phyloP scores from a whole-genome alignment of 805 yeast genomes.

The Ogataea pilisensis region DNA sequence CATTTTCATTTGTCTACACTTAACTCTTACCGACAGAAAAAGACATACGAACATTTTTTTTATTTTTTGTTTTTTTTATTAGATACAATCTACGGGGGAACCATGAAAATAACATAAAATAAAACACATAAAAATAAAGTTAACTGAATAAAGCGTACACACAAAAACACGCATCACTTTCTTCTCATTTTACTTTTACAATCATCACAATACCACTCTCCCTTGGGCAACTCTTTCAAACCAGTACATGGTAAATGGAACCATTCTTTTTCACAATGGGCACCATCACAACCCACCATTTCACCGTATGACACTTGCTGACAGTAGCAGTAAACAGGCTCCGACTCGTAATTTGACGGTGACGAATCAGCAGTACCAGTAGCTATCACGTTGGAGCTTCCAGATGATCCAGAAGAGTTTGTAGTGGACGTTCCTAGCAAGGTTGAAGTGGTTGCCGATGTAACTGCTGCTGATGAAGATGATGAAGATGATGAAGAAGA shows the following conservation, averaged over 20 bases:
- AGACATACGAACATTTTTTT: no score
- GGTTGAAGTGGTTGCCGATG: neutral
- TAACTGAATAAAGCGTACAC: neutral
- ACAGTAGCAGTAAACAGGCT: constrained; percentile 93
- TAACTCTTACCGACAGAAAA: no score
- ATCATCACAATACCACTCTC: constrained; percentile 77
- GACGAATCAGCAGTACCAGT: neutral
- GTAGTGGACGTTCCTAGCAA: no score
- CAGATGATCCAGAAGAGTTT: no score
- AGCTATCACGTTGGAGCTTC: neutral
- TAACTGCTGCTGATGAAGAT: neutral
- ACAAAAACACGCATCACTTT: neutral
- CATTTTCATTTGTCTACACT: no score
- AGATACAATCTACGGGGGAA: no score
- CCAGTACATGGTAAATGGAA: constrained; percentile 94
- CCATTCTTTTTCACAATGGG: constrained; percentile 89
- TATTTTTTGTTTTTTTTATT: no score
- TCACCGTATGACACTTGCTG: constrained; percentile 97
- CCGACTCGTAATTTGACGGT: constrained; percentile 31
- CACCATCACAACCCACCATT: constrained; percentile 99
- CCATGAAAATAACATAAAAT: no score
- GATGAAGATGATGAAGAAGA: neutral
- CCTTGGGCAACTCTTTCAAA: constrained; percentile 78
- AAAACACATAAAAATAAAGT: neutral
- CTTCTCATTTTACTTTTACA: constrained; percentile 36